Base-by-base conservation (phyloP, 2,329 filamentous ascomycete species). In the Fusarium camptoceras region DNA sequence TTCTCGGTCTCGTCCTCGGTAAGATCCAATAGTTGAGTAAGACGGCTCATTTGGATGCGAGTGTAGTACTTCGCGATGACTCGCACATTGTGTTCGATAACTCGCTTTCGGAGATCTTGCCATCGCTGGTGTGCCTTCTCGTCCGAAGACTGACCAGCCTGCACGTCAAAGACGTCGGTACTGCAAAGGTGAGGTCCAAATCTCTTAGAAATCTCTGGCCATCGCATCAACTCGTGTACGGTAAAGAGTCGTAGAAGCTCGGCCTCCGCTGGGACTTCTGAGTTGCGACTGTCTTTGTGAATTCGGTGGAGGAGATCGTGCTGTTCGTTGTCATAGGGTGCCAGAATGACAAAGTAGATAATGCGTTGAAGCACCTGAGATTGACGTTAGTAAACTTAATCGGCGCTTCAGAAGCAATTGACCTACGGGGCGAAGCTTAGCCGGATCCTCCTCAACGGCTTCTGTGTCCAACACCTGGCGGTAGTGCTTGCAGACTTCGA, bases 41-140 rank as follows among this genome's bases (percentile, higher is more conserved):
- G 86, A 34, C 96, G 93, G 71, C 91, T 89, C 87, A 98, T 96
- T 80, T 94, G 91, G 78, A 99, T 97, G 75, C 96, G 93, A 24
- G 96, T 99, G 84, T 99, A 99, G 86, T 99, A 99, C 83, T 97
- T 97, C 75, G 96, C 96, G 39, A 99, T 89, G 3, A 99, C 96
- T 55, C 96, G 93, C 55, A 99, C 95, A 73, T 99, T 99, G 84
- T 99, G 96, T 85, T 99, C 96, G 76, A 99, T 99, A 67, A 99
- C 96, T 55, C 96, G 94, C 87, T 98, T 98, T 77, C 96, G 93
- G 70, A 99, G 85, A 78, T 98, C 96, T 78, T 96, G 88, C 94
- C 95, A 99, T 79, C 96, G 89, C 81, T 91, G 89, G 81, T 92
- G 84, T 28, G 94, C 92, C 82, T 97, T 95, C 65, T 91, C 87